Conservation (phyloP, 306 rosid species). For the Inga oerstediana region DNA sequence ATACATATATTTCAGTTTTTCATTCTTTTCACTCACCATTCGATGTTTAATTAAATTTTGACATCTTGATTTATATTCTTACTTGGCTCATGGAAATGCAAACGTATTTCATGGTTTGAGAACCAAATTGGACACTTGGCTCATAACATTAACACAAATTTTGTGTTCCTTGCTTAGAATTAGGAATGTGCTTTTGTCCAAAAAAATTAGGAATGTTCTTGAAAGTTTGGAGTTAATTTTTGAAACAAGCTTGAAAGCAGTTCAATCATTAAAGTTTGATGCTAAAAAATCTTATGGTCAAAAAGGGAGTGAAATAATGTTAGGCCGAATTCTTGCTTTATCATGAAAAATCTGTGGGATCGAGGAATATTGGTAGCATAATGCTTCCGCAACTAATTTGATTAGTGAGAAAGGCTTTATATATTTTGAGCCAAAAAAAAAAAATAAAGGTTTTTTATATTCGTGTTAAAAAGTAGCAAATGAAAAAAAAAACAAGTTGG, state of each 20-base stretch:
- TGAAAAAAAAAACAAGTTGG: background rate
- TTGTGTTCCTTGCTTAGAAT: background rate
- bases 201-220: background rate
- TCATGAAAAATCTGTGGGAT: background rate
- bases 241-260: background rate
- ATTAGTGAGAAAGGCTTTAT: background rate
- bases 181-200: background rate
- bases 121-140: background rate
- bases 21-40: background rate
- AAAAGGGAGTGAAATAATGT: background rate
- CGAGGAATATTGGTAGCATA: background rate
- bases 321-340: background rate
- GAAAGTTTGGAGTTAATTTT: background rate
- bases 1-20: background rate
- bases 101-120: background rate
- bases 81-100: background rate
- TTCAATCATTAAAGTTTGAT: background rate
- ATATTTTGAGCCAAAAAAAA: background rate
- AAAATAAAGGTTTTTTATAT: no score
- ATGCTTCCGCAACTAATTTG: background rate
- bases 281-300: background rate
- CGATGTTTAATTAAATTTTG: no score
- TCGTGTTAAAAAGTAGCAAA: no score
- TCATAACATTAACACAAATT: background rate
- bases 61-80: background rate